Percentiles rank a stretch among this genome's conserved stretches.
Evolutionary conservation across 1,139 yeast genomes (phyloP).

Genomic region (Arxiozyma heterogenica): DNA sequence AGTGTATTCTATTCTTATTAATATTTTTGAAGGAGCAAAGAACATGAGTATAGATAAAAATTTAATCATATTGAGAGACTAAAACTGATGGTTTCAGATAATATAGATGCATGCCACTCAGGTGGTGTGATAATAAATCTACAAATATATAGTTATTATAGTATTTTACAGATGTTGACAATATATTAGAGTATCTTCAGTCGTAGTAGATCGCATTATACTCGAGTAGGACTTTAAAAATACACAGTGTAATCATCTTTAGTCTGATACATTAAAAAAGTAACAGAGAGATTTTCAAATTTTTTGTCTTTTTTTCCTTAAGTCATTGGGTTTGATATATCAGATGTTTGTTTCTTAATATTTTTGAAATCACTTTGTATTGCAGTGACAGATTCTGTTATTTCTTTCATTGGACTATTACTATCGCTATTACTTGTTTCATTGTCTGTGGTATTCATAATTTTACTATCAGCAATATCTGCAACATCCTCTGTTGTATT

Average conservation of each 20-base stretch:
- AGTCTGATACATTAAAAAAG: no score
- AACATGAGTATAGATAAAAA: not conserved
- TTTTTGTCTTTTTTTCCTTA: not conserved
- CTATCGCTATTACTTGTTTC: not conserved
- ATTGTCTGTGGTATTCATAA: not conserved
- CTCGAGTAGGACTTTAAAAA: not conserved
- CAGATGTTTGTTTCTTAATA: not conserved
- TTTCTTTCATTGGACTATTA: not conserved
- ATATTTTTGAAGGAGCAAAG: no score
- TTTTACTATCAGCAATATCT: not conserved
- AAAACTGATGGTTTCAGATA: not conserved
- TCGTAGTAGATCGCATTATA: not conserved
- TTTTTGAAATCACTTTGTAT: slow-evolving; percentile 1
- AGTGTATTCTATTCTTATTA: not conserved
- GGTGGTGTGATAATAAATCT: not conserved
- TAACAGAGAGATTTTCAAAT: not conserved
- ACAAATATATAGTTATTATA: not conserved
- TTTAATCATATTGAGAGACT: not conserved
- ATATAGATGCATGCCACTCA: not conserved
- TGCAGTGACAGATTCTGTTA: not conserved
- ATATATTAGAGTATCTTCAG: not conserved
- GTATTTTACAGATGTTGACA: not conserved
- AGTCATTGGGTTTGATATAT: slow-evolving; percentile 1
- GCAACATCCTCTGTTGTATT: not conserved
- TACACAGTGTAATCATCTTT: no score